A percentile compares a stretch with the other conserved stretches of the same genome.
Conservation (phyloP, 1,139 yeast species). For the Blastobotrys capitulatus region DNA sequence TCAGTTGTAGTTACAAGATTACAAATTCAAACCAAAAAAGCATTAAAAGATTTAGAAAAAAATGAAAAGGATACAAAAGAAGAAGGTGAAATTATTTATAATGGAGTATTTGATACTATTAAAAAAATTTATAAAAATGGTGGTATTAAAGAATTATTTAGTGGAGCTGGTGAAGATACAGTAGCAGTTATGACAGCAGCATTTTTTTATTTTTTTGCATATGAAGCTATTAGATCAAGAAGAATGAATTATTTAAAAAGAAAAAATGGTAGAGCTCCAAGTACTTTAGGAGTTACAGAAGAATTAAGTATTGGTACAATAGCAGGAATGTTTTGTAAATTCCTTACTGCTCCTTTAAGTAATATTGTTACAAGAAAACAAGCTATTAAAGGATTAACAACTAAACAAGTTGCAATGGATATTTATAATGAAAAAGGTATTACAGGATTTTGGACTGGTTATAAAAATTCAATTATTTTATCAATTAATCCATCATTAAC, state of each 20-base stretch:
- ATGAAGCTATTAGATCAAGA: constrained; percentile 79
- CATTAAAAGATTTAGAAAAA: constrained; percentile 4
- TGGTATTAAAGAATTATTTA: constrained; percentile 58
- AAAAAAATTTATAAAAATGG: constrained; percentile 46
- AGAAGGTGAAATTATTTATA: constrained; percentile 35
- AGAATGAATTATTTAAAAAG: constrained; percentile 76
- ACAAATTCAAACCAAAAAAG: constrained; percentile 48
- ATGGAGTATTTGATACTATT: constrained; percentile 56
- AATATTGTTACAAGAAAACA: constrained; percentile 34
- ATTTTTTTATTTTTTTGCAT: constrained; percentile 59
- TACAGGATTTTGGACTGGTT: constrained; percentile 71
- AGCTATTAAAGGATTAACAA: constrained; percentile 20
- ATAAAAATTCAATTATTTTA: constrained; percentile 62
- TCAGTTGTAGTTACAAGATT: constrained; percentile 69
- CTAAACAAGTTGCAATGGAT: constrained; percentile 37
- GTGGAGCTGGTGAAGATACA: constrained; percentile 47
- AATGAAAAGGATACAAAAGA: constrained; percentile 5
- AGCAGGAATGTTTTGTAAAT: constrained; percentile 43
- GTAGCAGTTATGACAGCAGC: constrained; percentile 32
- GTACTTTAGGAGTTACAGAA: constrained; percentile 86
- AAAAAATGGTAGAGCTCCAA: constrained; percentile 57
- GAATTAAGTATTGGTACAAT: constrained; percentile 84
- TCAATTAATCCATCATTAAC: constrained; percentile 76
- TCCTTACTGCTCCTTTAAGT: constrained; percentile 31
- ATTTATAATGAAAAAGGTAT: constrained; percentile 56